These are phyloP conservation scores for Neurospora africana DNA, from an alignment of 495 filamentous ascomycete genomes.

Conservation along the genomic window DNA sequence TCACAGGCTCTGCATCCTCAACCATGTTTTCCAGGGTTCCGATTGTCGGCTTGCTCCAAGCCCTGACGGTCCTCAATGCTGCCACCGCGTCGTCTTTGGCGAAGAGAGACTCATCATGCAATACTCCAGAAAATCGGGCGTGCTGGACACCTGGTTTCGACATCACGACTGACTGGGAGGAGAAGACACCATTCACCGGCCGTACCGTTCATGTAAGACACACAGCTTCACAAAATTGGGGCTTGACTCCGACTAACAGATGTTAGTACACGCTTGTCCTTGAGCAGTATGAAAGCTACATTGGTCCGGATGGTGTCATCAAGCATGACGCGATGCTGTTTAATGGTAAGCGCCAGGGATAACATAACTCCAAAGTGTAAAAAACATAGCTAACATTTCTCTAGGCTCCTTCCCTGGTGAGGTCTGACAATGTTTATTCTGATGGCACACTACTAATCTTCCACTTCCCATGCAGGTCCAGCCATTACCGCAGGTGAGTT, in stretches of 20 bases:
- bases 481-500: background rate
- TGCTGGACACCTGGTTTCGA: background rate
- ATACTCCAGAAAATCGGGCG: background rate
- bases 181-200: background rate
- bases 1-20: background rate
- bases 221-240: background rate
- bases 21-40: background rate
- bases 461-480: background rate
- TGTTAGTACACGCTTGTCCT: background rate
- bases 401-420: background rate
- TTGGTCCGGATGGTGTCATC: background rate
- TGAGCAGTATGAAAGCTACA: background rate
- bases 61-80: background rate
- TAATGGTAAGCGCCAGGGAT: background rate
- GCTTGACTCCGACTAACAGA: background rate
- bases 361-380: background rate
- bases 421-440: background rate
- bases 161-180: background rate
- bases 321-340: constrained; percentile 4
- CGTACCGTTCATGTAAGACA: background rate
- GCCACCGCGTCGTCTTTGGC: background rate
- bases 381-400: background rate
- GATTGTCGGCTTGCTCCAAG: background rate
- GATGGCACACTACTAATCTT: background rate
- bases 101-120: background rate